Evolutionary conservation across 208 protist genomes (phyloP).

Genomic region (Trypanosoma rangeli): DNA sequence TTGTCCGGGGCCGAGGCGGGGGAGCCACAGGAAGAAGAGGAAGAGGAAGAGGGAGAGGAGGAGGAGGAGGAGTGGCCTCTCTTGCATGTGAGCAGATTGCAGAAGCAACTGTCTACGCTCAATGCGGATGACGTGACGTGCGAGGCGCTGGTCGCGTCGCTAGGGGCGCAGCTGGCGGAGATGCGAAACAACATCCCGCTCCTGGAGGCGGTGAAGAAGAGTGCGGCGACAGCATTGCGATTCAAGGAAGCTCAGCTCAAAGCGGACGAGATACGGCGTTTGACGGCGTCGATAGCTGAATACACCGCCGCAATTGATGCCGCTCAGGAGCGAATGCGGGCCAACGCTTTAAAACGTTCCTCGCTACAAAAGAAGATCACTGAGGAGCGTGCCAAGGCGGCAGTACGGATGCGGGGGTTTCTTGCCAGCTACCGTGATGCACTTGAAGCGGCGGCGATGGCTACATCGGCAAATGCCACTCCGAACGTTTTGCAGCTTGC

Average conservation of each 20-base stretch:
- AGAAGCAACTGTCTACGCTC: conserved; percentile 12
- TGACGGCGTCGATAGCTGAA: conserved; percentile 5
- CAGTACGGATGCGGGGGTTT: conserved; percentile 1
- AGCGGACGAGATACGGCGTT: conserved; percentile 16
- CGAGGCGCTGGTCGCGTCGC: conserved; percentile 25
- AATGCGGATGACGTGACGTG: conserved; percentile 13
- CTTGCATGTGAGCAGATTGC: background rate
- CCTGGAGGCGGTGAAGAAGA: conserved; percentile 36
- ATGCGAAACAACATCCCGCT: conserved; percentile 27
- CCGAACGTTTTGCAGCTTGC: conserved; percentile 17
- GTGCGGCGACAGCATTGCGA: conserved; percentile 33
- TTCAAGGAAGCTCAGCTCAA: conserved; percentile 52
- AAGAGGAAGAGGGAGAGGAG: background rate
- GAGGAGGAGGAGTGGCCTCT: conserved; percentile 10
- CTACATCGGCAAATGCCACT: background rate
- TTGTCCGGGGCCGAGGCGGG: background rate
- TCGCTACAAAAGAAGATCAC: conserved; percentile 2
- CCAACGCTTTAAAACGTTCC: conserved; percentile 2
- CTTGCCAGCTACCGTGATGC: conserved; percentile 5
- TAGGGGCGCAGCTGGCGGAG: conserved; percentile 27
- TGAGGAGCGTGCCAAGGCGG: background rate
- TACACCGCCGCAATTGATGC: background rate
- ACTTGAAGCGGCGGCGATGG: conserved; percentile 2
- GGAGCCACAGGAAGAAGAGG: background rate
- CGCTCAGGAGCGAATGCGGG: background rate